These are phyloP conservation scores for Simplicillium sp. DNA, from an alignment of 2,329 filamentous ascomycete species.

Conservation along the genomic window DNA sequence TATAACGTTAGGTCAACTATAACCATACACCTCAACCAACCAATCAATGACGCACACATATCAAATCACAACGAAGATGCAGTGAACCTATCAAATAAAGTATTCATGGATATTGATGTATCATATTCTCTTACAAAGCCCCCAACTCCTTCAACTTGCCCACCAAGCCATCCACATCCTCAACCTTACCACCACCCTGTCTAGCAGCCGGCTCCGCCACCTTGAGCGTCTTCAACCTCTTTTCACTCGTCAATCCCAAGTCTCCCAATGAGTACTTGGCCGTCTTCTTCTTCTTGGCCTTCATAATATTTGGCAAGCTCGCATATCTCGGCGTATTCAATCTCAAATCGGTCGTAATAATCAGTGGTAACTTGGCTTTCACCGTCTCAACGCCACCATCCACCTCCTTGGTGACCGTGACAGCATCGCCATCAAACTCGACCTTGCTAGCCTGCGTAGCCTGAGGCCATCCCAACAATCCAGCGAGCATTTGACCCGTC, in stretches of 20 bases:
- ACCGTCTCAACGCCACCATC: conserved; percentile 93
- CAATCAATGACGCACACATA: not conserved
- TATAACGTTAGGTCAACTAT: too few species aligned
- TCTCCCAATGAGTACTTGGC: conserved; percentile 85
- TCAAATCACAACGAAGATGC: not conserved
- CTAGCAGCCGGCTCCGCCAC: conserved; percentile 79
- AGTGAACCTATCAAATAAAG: not conserved
- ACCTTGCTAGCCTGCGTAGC: conserved; percentile 89
- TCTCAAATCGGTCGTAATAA: conserved; percentile 90
- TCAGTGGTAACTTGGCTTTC: conserved; percentile 73
- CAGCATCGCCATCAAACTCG: conserved; percentile 58
- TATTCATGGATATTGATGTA: too few species aligned
- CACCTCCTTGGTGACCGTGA: conserved; percentile 82
- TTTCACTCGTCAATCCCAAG: conserved; percentile 65
- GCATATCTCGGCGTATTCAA: conserved; percentile 94
- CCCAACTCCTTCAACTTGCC: conserved; percentile 92
- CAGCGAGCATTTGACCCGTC: conserved; percentile 97
- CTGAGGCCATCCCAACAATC: conserved; percentile 84
- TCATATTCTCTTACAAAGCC: conserved; percentile 66
- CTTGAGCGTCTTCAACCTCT: conserved; percentile 80
- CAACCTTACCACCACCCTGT: conserved; percentile 93
- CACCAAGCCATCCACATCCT: conserved; percentile 93
- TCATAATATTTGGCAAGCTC: conserved; percentile 97
- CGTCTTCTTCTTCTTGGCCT: conserved; percentile 99
- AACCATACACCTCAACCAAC: too few species aligned